These are phyloP conservation scores for barley (Hordeum vulgare) DNA, from an alignment of 176 grass and related monocot species.

Conservation along the genomic window MorexV3_pseudomolecules_assembly NC_058521.1:531698656-531699155, in stretches of 20 bases:
- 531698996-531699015: conserved; percentile 37
- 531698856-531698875: conserved; percentile 27
- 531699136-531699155: conserved; percentile 25
- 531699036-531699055: conserved; percentile 91
- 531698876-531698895: conserved; percentile 15
- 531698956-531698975: conserved; percentile 41
- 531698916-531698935: conserved; percentile 16
- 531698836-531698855: conserved; percentile 20
- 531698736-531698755: conserved; percentile 29
- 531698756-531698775: conserved; percentile 59
- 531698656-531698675: conserved; percentile 60
- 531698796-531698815: conserved; percentile 38
- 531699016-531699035: conserved; percentile 66
- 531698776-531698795: conserved; percentile 66
- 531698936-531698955: conserved; percentile 25
- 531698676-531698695: conserved; percentile 49
- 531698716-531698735: neutral
- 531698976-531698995: conserved; percentile 53
- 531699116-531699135: conserved; percentile 8
- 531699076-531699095: conserved; percentile 5
- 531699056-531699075: conserved; percentile 18
- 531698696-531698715: conserved; percentile 47
- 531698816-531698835: conserved; percentile 47
- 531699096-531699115: conserved; percentile 12
- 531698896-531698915: conserved; percentile 36